phyloP scores from a whole-genome alignment of 2,329 filamentous ascomycete genomes.

The Alternaria sp. region DNA sequence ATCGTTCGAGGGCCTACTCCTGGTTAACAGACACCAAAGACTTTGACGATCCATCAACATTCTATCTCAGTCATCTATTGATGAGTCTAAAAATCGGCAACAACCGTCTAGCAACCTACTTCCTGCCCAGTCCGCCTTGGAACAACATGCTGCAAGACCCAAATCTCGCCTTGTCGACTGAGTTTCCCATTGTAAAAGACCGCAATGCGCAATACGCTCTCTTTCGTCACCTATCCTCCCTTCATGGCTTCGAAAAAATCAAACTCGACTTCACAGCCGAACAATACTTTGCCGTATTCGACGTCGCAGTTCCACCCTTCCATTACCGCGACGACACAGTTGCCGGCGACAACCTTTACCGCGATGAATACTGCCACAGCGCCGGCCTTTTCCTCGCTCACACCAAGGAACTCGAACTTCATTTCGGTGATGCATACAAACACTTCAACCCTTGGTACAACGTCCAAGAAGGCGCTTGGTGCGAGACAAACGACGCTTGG shows the following conservation, averaged over 20 bases:
- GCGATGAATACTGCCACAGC: background rate
- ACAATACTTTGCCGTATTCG: slow-evolving; percentile 28
- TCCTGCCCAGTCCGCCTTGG: background rate
- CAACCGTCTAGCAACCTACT: background rate
- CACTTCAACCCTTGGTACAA: slow-evolving; percentile 19
- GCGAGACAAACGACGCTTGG: background rate
- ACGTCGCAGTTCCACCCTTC: slow-evolving; percentile 24
- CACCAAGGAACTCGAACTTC: slow-evolving; percentile 12
- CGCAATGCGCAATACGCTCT: background rate
- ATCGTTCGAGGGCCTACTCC: background rate
- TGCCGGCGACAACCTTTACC: background rate
- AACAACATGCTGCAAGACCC: background rate
- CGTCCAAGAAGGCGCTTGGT: background rate
- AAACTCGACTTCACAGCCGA: slow-evolving; percentile 17
- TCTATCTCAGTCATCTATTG: slow-evolving; percentile 15
- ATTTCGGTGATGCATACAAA: slow-evolving; percentile 15
- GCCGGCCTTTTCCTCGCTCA: slow-evolving; percentile 17
- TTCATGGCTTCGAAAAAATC: slow-evolving; percentile 27
- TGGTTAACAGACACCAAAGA: slow-evolving; percentile 18
- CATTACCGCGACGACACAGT: background rate
- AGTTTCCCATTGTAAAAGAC: background rate
- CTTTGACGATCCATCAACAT: slow-evolving; percentile 16
- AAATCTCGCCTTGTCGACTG: background rate
- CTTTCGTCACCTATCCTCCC: background rate
- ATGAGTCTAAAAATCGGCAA: background rate